These are phyloP conservation scores for Crucihimalaya himalaica DNA, from an alignment of 345 rosid genomes.

Conservation along the genomic window DNA sequence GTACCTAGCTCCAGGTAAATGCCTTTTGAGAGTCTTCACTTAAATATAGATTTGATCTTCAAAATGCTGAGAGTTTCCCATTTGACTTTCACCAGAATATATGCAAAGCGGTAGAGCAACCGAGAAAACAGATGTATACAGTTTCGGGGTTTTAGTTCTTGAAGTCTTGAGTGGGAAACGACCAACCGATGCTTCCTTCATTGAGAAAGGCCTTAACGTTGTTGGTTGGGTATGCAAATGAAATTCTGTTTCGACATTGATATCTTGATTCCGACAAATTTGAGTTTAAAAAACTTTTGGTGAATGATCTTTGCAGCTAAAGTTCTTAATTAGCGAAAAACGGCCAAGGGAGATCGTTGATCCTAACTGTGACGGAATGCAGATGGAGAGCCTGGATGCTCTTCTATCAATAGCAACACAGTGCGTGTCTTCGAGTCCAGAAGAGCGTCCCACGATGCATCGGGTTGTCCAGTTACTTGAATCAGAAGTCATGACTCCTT, in stretches of 20 bases:
- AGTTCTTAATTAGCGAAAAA: constrained; percentile 68
- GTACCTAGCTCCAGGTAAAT: constrained; percentile 92
- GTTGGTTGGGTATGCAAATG: constrained; percentile 90
- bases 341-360: constrained; percentile 73
- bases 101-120: constrained; percentile 99
- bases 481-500: constrained; percentile 98
- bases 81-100: constrained; percentile 55
- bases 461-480: constrained; percentile 90
- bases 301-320: constrained; percentile 60
- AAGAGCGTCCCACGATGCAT: constrained; percentile 96
- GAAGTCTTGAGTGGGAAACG: constrained; percentile 95
- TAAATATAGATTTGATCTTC: neutral
- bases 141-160: constrained; percentile 92
- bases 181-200: constrained; percentile 95
- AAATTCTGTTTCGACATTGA: neutral
- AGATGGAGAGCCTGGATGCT: constrained; percentile 74
- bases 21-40: neutral
- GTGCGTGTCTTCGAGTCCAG: constrained; percentile 77
- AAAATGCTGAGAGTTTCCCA: neutral
- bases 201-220: constrained; percentile 94
- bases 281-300: neutral
- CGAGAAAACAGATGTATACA: constrained; percentile 94
- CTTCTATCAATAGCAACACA: constrained; percentile 79
- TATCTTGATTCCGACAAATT: neutral
- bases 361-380: constrained; percentile 76